A percentile compares a stretch with the other conserved stretches of the same genome.
Evolutionary conservation across 225 moss, liverwort and hornwort genomes (phyloP).

Genomic region (Sphagnum contortum): DNA sequence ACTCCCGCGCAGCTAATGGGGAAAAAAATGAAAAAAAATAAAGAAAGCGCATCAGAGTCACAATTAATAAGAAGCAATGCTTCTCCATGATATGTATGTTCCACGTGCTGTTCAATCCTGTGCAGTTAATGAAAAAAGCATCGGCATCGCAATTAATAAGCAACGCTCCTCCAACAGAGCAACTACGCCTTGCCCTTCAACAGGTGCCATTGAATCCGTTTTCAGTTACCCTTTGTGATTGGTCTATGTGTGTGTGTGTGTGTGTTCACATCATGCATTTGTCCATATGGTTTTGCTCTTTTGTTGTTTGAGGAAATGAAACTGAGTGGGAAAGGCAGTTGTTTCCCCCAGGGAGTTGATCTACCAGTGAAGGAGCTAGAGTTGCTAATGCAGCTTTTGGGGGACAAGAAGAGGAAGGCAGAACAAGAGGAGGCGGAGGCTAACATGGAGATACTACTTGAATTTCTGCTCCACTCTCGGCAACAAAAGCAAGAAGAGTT

Average conservation of each 20-base stretch:
- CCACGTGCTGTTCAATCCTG: too few relatives aligned
- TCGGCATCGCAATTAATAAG: conserved; percentile 51
- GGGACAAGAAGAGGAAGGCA: conserved; percentile 73
- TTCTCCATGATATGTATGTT: too few relatives aligned
- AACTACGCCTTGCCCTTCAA: conserved; percentile 67
- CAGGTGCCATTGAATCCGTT: conserved; percentile 30
- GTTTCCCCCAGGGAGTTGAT: conserved; percentile 41
- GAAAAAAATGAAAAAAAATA: too few relatives aligned
- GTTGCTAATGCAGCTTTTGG: conserved; percentile 44
- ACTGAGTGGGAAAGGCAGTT: too few relatives aligned
- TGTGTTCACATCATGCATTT: too few relatives aligned
- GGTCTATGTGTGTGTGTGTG: too few relatives aligned
- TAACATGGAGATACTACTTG: conserved; percentile 67
- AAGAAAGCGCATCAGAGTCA: too few relatives aligned
- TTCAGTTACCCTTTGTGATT: too few relatives aligned
- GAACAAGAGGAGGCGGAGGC: conserved; percentile 67
- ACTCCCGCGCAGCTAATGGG: too few relatives aligned
- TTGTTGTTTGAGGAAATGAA: too few relatives aligned
- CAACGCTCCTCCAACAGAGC: conserved; percentile 70
- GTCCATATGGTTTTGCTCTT: too few relatives aligned
- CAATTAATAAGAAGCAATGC: too few relatives aligned
- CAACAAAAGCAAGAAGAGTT: conserved; percentile 53
- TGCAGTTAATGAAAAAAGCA: conserved; percentile 76
- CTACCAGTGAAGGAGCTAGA: conserved; percentile 62
- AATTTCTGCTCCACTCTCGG: conserved; percentile 64